These are phyloP conservation scores for Leptographium wingfieldii DNA, from an alignment of 2,329 filamentous ascomycete genomes.

Conservation along the genomic window DNA sequence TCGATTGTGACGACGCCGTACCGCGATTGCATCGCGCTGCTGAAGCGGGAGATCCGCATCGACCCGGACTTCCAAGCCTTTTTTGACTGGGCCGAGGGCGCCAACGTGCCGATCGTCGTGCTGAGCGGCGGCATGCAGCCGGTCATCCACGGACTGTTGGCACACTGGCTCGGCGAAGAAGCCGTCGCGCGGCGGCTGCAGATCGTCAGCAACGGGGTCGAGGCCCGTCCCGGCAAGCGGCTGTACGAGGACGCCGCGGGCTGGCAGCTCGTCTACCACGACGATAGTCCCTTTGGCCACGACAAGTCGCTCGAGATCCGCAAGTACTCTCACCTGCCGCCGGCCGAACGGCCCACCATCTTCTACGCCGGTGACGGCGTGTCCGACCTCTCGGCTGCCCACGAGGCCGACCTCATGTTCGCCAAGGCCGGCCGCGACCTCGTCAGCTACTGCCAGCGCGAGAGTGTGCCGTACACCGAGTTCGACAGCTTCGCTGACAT, in stretches of 20 bases:
- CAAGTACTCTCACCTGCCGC: slow-evolving; percentile 66
- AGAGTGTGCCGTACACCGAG: slow-evolving; percentile 43
- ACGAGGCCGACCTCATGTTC: slow-evolving; percentile 86
- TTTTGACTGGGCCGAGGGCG: slow-evolving; percentile 64
- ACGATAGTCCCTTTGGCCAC: slow-evolving; percentile 85
- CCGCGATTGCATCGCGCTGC: slow-evolving; percentile 64
- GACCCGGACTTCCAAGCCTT: slow-evolving; percentile 85
- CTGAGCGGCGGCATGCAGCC: slow-evolving; percentile 88
- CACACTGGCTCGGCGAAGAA: slow-evolving; percentile 64
- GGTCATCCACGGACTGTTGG: slow-evolving; percentile 73
- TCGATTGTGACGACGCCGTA: slow-evolving; percentile 63
- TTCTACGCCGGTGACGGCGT: slow-evolving; percentile 95
- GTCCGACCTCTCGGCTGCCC: slow-evolving; percentile 80
- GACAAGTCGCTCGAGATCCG: slow-evolving; percentile 90
- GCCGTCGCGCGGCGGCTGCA: slow-evolving; percentile 60
- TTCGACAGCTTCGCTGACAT: slow-evolving; percentile 39
- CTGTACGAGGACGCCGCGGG: slow-evolving; percentile 63
- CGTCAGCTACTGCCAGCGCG: slow-evolving; percentile 13
- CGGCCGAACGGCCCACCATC: slow-evolving; percentile 59
- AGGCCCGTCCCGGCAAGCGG: slow-evolving; percentile 44
- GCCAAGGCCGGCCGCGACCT: slow-evolving; percentile 67
- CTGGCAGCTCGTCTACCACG: slow-evolving; percentile 81
- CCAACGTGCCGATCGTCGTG: slow-evolving; percentile 86
- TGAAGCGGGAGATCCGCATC: slow-evolving; percentile 72
- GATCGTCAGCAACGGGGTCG: slow-evolving; percentile 81